Evolutionary conservation across 164 flowering plant species (phyloP).

Genomic region (Piper betle): DNA sequence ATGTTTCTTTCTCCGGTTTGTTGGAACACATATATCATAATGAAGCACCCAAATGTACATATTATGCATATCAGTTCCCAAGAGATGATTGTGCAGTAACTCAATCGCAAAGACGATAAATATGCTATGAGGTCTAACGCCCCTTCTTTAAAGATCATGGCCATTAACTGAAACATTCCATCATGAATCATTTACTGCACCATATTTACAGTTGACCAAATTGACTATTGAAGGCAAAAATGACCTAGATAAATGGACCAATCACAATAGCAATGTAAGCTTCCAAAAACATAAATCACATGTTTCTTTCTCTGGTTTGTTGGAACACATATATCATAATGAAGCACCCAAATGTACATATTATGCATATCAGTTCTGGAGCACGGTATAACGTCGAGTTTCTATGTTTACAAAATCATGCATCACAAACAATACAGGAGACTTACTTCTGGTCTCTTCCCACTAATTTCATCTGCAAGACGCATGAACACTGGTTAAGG

Average conservation of each 20-base stretch:
- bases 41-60: neutral
- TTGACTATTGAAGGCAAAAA: too few species aligned
- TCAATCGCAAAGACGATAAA: neutral
- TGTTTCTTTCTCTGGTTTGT: neutral
- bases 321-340: neutral
- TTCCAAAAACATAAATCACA: neutral
- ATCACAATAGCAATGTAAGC: neutral
- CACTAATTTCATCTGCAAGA: conserved; percentile 85
- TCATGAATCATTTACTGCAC: neutral
- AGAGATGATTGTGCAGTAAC: neutral
- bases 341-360: neutral
- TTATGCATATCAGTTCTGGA: neutral
- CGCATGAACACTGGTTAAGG: conserved; percentile 65
- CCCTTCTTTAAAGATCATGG: neutral
- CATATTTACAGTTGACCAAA: too few species aligned
- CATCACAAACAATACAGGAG: neutral
- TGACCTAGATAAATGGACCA: neutral
- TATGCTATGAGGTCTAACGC: neutral
- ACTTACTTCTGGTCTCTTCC: conserved; percentile 70
- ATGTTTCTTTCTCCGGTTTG: neutral
- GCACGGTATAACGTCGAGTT: neutral
- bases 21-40: neutral
- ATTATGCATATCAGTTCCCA: too few species aligned
- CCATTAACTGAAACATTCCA: neutral
- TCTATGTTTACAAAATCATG: neutral